phyloP scores from a whole-genome alignment of 2,329 filamentous ascomycete genomes.

The Colletotrichum noveboracense region DNA sequence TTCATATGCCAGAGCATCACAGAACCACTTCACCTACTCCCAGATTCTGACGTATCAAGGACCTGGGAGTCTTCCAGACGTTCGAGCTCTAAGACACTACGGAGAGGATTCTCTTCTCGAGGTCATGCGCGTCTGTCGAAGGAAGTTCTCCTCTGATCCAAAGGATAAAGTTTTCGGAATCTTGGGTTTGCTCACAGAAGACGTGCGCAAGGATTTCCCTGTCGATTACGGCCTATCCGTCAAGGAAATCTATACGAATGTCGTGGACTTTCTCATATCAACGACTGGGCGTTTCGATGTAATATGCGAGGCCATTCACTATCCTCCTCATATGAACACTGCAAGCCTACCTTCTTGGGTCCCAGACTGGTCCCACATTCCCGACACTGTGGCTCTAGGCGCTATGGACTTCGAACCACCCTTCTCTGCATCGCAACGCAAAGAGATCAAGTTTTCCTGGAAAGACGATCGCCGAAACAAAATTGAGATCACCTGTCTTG shows the following conservation, averaged over 20 bases:
- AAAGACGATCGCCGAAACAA: slow-evolving; percentile 27
- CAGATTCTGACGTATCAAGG: slow-evolving; percentile 20
- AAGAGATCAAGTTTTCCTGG: slow-evolving; percentile 26
- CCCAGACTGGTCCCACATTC: slow-evolving; percentile 37
- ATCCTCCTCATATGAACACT: slow-evolving; percentile 27
- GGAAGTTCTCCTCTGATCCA: slow-evolving; percentile 25
- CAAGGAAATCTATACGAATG: slow-evolving; percentile 37
- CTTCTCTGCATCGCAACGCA: slow-evolving; percentile 27
- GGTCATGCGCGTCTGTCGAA: slow-evolving; percentile 2
- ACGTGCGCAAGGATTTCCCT: slow-evolving; percentile 29
- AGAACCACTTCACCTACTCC: slow-evolving; percentile 8
- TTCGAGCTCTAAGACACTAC: neutral
- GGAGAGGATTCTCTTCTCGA: slow-evolving; percentile 21
- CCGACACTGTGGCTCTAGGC: slow-evolving; percentile 19
- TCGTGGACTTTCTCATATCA: slow-evolving; percentile 34
- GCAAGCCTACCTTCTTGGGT: slow-evolving; percentile 36
- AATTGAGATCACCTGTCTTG: slow-evolving; percentile 32
- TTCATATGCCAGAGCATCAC: neutral
- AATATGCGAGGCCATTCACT: slow-evolving; percentile 39
- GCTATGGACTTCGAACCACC: slow-evolving; percentile 18
- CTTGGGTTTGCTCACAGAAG: slow-evolving; percentile 33
- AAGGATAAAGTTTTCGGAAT: slow-evolving; percentile 42
- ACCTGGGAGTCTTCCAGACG: slow-evolving; percentile 18
- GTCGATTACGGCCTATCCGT: slow-evolving; percentile 35
- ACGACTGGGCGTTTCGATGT: slow-evolving; percentile 33